Evolutionary conservation across 228 moss, liverwort and hornwort species (phyloP).

Genomic region (Sphagnum fallax): DNA sequence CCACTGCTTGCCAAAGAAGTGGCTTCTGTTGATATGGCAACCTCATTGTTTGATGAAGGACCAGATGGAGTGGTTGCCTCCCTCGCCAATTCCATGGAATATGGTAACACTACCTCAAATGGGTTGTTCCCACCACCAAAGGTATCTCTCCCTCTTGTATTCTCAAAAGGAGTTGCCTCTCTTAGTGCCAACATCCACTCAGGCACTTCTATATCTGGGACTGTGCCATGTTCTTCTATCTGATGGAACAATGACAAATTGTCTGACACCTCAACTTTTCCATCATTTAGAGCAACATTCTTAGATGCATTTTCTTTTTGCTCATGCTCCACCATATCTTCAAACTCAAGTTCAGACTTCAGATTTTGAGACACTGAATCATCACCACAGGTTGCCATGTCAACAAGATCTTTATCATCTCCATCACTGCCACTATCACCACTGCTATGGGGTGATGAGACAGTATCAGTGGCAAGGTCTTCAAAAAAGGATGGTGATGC

Average conservation of each 20-base stretch:
- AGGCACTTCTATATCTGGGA: constrained; percentile 14
- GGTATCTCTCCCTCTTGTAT: constrained; percentile 26
- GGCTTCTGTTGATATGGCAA: background rate
- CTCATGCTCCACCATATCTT: constrained; percentile 10
- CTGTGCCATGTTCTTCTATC: constrained; percentile 13
- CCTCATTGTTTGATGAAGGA: background rate
- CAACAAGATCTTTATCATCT: constrained; percentile 42
- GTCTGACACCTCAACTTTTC: constrained; percentile 35
- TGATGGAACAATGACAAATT: constrained; percentile 16
- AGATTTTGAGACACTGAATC: constrained; percentile 8
- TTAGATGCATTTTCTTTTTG: constrained; percentile 19
- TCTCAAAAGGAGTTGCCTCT: constrained; percentile 15
- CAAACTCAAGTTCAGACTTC: constrained; percentile 14
- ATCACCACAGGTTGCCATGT: constrained; percentile 39
- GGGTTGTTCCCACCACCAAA: constrained; percentile 9
- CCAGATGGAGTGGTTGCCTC: background rate
- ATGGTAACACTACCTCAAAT: constrained; percentile 9
- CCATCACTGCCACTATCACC: constrained; percentile 49
- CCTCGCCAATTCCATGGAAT: constrained; percentile 2
- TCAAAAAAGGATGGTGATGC: constrained; percentile 38
- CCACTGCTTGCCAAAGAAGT: constrained; percentile 7
- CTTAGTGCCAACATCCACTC: constrained; percentile 22
- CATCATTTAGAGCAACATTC: constrained; percentile 16
- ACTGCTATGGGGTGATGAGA: constrained; percentile 45
- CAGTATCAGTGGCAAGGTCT: constrained; percentile 28